Conservation (phyloP, 176 grass and related monocot species). For the Neostapfia colusana region DNA sequence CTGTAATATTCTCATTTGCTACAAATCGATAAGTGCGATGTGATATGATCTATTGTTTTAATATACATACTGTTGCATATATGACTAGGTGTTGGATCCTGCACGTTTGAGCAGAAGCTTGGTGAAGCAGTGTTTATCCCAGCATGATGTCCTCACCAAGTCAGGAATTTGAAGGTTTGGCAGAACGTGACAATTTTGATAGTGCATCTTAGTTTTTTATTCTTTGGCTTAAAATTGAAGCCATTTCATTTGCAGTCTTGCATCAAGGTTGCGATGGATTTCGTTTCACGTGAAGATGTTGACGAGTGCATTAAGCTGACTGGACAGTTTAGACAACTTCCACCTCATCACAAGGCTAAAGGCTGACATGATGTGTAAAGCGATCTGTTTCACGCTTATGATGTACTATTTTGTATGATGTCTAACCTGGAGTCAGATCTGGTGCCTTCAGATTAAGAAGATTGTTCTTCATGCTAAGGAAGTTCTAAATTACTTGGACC, state of each 20-base stretch:
- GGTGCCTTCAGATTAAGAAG: constrained; percentile 65
- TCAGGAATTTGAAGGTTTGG: too few relatives aligned
- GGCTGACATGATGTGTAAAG: constrained; percentile 30
- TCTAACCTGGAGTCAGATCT: neutral
- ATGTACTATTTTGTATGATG: neutral
- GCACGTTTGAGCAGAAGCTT: constrained; percentile 89
- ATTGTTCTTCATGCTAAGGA: constrained; percentile 59
- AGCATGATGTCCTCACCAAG: constrained; percentile 86
- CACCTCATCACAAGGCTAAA: constrained; percentile 66
- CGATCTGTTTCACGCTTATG: neutral
- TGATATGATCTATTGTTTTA: too few relatives aligned
- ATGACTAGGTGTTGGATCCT: constrained; percentile 94
- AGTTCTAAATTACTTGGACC: constrained; percentile 44
- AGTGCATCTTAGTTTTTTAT: neutral
- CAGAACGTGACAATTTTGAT: neutral
- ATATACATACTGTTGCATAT: too few relatives aligned
- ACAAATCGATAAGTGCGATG: too few relatives aligned
- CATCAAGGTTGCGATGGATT: constrained; percentile 86
- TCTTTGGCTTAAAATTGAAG: neutral
- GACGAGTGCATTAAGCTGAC: constrained; percentile 66
- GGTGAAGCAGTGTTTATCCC: constrained; percentile 87
- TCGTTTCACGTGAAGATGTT: constrained; percentile 82
- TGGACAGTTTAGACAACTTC: constrained; percentile 67
- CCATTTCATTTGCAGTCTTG: constrained; percentile 61
- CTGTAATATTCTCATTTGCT: too few relatives aligned